Percentiles rank a stretch among this genome's conserved stretches.
Evolutionary conservation across 2,329 filamentous ascomycete species (phyloP).

Genomic region (Claviceps sp.): DNA sequence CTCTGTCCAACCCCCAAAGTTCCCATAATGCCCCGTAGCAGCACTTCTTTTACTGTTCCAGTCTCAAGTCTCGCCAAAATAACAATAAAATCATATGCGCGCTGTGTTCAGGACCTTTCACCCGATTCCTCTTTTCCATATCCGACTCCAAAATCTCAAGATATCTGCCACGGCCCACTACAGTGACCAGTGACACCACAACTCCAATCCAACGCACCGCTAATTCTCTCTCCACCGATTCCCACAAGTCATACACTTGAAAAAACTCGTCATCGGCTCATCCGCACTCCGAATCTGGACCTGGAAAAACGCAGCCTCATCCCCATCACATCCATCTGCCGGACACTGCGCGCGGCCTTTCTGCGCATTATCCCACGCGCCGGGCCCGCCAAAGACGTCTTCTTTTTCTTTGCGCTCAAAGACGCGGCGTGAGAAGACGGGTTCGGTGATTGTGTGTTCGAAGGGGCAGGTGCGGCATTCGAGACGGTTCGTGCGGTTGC

Average conservation of each 20-base stretch:
- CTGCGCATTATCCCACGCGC: conserved; percentile 83
- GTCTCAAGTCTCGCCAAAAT: too few relatives aligned
- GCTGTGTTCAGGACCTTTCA: too few relatives aligned
- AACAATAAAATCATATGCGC: too few relatives aligned
- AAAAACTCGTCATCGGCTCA: conserved; percentile 97
- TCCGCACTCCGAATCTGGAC: conserved; percentile 96
- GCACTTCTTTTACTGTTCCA: too few relatives aligned
- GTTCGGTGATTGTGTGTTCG: conserved; percentile 66
- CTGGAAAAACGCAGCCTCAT: conserved; percentile 86
- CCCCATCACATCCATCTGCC: conserved; percentile 64
- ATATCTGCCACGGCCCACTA: not conserved
- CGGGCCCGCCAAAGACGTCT: conserved; percentile 77
- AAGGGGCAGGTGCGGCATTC: conserved; percentile 95
- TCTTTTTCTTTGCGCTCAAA: conserved; percentile 82
- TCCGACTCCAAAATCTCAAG: too few relatives aligned
- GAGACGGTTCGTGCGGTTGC: conserved; percentile 60
- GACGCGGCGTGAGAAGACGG: conserved; percentile 69
- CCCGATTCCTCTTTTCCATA: too few relatives aligned
- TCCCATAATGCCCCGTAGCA: too few relatives aligned
- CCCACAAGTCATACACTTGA: conserved; percentile 62
- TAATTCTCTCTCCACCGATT: conserved; percentile 58
- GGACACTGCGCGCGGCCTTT: conserved; percentile 75
- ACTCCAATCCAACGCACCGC: not conserved
- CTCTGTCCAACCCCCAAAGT: too few relatives aligned
- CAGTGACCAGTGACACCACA: too few relatives aligned